These are phyloP conservation scores for Royoungia palumana DNA, from an alignment of 768 basidiomycete genomes.

Conservation along the genomic window DNA sequence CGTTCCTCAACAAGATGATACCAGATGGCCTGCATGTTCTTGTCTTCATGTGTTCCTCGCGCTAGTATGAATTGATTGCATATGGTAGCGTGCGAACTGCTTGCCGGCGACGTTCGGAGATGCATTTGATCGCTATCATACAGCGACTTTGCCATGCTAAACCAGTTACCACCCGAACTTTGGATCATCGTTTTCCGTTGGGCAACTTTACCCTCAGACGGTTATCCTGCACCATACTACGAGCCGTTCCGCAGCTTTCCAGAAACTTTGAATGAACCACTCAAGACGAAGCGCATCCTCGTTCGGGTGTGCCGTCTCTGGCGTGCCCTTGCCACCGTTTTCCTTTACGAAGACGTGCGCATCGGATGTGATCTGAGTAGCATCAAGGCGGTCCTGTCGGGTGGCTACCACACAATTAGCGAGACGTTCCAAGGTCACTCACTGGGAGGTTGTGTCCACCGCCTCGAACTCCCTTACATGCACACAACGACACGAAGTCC, in stretches of 20 bases:
- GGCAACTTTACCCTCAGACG: constrained; percentile 33
- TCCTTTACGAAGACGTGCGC: constrained; percentile 54
- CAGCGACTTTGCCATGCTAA: background rate
- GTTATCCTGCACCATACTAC: constrained; percentile 35
- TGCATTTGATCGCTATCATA: too few species aligned
- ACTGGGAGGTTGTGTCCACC: constrained; percentile 43
- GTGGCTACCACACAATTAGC: constrained; percentile 4
- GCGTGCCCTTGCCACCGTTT: constrained; percentile 42
- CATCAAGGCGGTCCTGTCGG: constrained; percentile 34
- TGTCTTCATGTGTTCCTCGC: constrained; percentile 8
- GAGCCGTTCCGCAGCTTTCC: constrained; percentile 44
- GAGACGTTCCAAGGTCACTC: constrained; percentile 17
- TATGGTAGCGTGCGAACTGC: constrained; percentile 8
- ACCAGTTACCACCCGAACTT: constrained; percentile 47
- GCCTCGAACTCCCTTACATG: constrained; percentile 56
- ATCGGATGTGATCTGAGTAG: constrained; percentile 33
- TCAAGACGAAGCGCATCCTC: constrained; percentile 40
- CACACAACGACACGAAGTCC: constrained; percentile 42
- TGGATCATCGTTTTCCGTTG: constrained; percentile 52
- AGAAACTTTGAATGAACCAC: constrained; percentile 27
- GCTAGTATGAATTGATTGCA: constrained; percentile 2
- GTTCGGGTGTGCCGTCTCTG: constrained; percentile 57
- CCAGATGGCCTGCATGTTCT: constrained; percentile 25
- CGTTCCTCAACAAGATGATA: constrained; percentile 28
- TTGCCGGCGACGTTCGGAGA: too few species aligned